Evolutionary conservation across 306 rosid species (phyloP).

Genomic region (Quillaja saponaria): DNA sequence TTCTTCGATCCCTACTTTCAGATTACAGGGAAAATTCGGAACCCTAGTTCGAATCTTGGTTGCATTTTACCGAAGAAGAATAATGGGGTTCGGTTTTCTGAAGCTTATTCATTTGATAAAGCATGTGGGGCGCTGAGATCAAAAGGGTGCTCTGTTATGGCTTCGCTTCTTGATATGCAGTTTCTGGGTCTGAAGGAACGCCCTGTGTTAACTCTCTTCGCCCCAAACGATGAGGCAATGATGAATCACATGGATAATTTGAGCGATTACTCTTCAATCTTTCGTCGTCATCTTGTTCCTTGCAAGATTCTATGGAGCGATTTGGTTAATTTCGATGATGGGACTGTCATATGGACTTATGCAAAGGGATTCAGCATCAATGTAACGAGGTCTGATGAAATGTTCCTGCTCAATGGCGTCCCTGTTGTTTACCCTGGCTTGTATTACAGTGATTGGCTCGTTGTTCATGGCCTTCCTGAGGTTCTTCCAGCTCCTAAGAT

Average conservation of each 20-base stretch:
- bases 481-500: slow-evolving; percentile 29
- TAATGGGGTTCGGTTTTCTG: background rate
- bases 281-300: slow-evolving; percentile 51
- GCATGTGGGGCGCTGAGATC: slow-evolving; percentile 31
- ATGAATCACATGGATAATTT: slow-evolving; percentile 14
- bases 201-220: slow-evolving; percentile 41
- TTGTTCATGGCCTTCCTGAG: slow-evolving; percentile 40
- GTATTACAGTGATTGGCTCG: slow-evolving; percentile 39
- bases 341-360: slow-evolving; percentile 38
- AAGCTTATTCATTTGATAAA: slow-evolving; percentile 9
- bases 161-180: slow-evolving; percentile 43
- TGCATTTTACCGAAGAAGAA: slow-evolving; percentile 12
- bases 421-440: slow-evolving; percentile 43
- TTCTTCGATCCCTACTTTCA: slow-evolving; percentile 51
- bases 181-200: slow-evolving; percentile 27
- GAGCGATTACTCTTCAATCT: slow-evolving; percentile 28
- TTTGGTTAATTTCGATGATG: slow-evolving; percentile 34
- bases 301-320: slow-evolving; percentile 55
- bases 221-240: slow-evolving; percentile 40
- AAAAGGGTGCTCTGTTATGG: slow-evolving; percentile 41
- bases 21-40: slow-evolving; percentile 4
- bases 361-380: slow-evolving; percentile 39
- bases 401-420: slow-evolving; percentile 39
- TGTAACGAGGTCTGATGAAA: slow-evolving; percentile 25
- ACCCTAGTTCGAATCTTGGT: background rate